A percentile compares a stretch with the other conserved stretches of the same genome.
Conservation (phyloP, 441 rosid genomes). For the Adansonia grandidieri region DNA sequence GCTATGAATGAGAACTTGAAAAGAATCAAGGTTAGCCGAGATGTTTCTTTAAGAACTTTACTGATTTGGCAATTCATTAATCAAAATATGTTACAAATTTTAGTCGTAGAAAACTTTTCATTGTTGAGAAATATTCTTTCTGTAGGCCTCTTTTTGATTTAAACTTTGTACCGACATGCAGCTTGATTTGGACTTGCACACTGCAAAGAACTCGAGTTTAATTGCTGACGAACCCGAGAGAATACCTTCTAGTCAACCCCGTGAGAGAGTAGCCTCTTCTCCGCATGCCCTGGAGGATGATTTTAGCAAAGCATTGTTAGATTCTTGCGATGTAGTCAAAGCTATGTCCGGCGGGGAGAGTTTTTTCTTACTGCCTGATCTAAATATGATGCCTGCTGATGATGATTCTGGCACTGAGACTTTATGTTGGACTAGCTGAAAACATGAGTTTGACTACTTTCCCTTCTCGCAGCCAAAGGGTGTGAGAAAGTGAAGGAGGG, state of each 20-base stretch:
- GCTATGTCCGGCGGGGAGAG: constrained; percentile 32
- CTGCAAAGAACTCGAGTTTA: constrained; percentile 24
- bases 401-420: constrained; percentile 44
- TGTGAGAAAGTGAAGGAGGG: not conserved
- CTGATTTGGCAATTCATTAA: not conserved
- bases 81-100: not conserved
- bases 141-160: not conserved
- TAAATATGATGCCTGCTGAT: constrained; percentile 66
- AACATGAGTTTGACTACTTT: not conserved
- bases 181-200: constrained; percentile 49
- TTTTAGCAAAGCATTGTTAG: constrained; percentile 24
- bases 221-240: constrained; percentile 24
- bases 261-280: constrained; percentile 30
- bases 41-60: not conserved
- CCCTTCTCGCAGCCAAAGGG: not conserved
- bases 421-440: constrained; percentile 44
- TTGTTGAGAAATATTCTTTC: not conserved
- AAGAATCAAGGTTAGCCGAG: constrained; percentile 61
- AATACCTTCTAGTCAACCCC: constrained; percentile 15
- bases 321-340: constrained; percentile 27
- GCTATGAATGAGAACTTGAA: constrained; percentile 54
- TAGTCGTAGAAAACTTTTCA: not conserved
- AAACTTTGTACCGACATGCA: constrained; percentile 29
- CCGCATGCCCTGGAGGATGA: constrained; percentile 8
- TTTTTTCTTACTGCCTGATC: constrained; percentile 59